Conservation (phyloP, 768 basidiomycete genomes). For the Amyloporia xantha region DNA sequence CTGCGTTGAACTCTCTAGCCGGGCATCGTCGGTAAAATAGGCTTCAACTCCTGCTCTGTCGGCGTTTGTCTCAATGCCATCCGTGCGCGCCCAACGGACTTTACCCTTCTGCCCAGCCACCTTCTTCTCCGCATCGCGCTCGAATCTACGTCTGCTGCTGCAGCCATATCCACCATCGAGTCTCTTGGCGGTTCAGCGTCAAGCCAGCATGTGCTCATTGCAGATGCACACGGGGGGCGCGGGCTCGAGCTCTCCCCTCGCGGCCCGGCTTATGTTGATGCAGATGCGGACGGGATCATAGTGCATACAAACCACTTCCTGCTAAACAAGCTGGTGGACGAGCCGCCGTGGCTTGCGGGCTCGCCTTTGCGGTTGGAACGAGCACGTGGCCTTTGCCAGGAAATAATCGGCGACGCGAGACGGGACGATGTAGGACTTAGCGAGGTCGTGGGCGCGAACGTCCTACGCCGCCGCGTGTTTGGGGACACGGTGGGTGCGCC, state of each 20-base stretch:
- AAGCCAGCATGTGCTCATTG: constrained; percentile 30
- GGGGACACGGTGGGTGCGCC: constrained; percentile 25
- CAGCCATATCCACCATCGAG: constrained; percentile 22
- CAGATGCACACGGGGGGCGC: constrained; percentile 22
- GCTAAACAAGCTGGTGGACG: constrained; percentile 24
- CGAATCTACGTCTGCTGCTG: constrained; percentile 21
- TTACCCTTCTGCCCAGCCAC: constrained; percentile 28
- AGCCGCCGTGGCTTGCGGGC: constrained; percentile 26
- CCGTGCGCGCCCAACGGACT: constrained; percentile 25
- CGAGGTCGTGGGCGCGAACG: constrained; percentile 13
- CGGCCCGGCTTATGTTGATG: constrained; percentile 20
- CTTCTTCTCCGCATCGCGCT: constrained; percentile 26
- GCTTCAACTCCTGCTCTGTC: constrained; percentile 30
- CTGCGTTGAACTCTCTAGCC: no score
- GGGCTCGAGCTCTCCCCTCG: constrained; percentile 28
- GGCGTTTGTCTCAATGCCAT: constrained; percentile 33
- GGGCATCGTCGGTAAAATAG: constrained; percentile 33
- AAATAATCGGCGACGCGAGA: constrained; percentile 7
- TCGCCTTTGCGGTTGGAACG: constrained; percentile 25
- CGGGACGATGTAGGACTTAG: constrained; percentile 8
- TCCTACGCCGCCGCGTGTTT: constrained; percentile 26
- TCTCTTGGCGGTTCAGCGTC: constrained; percentile 28
- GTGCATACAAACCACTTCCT: constrained; percentile 34
- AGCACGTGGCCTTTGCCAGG: constrained; percentile 19
- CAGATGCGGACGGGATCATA: constrained; percentile 23